Base-by-base conservation (phyloP, 75 land plant genomes). In the Azolla pinnata region DNA sequence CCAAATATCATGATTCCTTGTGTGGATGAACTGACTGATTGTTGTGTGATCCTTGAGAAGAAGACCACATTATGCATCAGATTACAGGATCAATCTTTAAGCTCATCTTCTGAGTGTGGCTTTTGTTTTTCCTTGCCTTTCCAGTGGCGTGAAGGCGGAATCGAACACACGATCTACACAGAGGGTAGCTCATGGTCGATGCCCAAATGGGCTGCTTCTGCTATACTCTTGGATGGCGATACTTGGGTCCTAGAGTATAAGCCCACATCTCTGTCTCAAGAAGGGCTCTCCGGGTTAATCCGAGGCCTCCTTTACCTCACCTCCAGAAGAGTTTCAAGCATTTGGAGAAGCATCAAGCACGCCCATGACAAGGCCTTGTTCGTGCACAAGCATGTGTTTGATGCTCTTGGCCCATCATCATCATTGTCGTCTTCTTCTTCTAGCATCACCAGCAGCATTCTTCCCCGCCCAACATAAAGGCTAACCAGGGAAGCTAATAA, bases 201-300 rank as follows among this genome's bases (percentile, higher is more conserved):
- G 1, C 34, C 23, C 34, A 72, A 61, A 38, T 75, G 75, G 75
- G 60, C 72, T 53, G 67, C 83, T 14, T 67, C 81, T 4, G 69
- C 58, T 0, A 35, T 83, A 42, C 84, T 81, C 26, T 26, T 86
- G 8, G 81, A 83, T 55, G 46, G 55, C 40, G 68, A 83, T 45
- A 86, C 87, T 0, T 83, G 84, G 83, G 45, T 86, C 19, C 68
- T 86, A 0, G 84, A 83, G 30, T 68, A 72, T 27, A 54, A 29
- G 34, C n/a, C 8, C 17, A 57, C 54, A 1, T 29, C 29, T 2
- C 4, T 26, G 1, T 52, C 54, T 26, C 18, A 18, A 23, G 54
- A 29, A n/a, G n/a, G n/a, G n/a, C n/a, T n/a, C n/a, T n/a, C n/a
- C n/a, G n/a, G n/a, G n/a, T n/a, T n/a, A 17, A 4, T 46, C 21